Conservation (phyloP, 2,329 filamentous ascomycete species). For the Penicillium sp. region DNA sequence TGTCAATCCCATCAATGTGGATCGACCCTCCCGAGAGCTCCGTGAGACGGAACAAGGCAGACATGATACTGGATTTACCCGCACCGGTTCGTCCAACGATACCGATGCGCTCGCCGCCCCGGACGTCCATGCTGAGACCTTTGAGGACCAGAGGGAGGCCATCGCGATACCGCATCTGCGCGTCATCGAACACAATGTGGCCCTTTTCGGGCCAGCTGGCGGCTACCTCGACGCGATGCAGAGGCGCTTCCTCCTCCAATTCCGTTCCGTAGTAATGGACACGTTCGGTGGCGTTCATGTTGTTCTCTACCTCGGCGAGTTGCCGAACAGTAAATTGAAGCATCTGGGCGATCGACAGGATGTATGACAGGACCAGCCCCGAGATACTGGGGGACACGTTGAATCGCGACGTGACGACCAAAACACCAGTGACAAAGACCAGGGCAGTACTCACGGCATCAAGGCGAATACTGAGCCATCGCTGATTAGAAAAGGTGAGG, state of each 20-base stretch:
- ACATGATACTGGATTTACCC: slow-evolving; percentile 44
- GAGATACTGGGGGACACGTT: slow-evolving; percentile 75
- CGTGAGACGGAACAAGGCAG: slow-evolving; percentile 40
- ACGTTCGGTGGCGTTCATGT: slow-evolving; percentile 94
- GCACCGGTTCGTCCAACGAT: slow-evolving; percentile 44
- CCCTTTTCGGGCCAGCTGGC: slow-evolving; percentile 85
- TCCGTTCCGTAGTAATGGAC: slow-evolving; percentile 82
- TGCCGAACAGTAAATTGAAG: slow-evolving; percentile 93
- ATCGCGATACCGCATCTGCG: slow-evolving; percentile 71
- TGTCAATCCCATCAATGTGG: slow-evolving; percentile 41
- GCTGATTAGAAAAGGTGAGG: slow-evolving; percentile 89
- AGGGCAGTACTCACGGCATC: slow-evolving; percentile 78
- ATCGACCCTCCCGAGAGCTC: slow-evolving; percentile 38
- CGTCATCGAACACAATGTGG: slow-evolving; percentile 68
- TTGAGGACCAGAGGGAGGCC: slow-evolving; percentile 67
- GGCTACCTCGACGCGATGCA: slow-evolving; percentile 66
- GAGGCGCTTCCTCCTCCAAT: slow-evolving; percentile 82
- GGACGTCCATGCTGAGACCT: slow-evolving; percentile 50
- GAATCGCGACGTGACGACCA: slow-evolving; percentile 89
- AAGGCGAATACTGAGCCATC: slow-evolving; percentile 81
- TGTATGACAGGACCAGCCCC: slow-evolving; percentile 86
- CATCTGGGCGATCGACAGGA: slow-evolving; percentile 88
- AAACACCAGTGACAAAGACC: slow-evolving; percentile 80
- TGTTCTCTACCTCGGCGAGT: slow-evolving; percentile 91
- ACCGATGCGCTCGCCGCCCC: slow-evolving; percentile 44